Conservation (phyloP, 2,329 filamentous ascomycete species). For the Sporothrix pallida region DNA sequence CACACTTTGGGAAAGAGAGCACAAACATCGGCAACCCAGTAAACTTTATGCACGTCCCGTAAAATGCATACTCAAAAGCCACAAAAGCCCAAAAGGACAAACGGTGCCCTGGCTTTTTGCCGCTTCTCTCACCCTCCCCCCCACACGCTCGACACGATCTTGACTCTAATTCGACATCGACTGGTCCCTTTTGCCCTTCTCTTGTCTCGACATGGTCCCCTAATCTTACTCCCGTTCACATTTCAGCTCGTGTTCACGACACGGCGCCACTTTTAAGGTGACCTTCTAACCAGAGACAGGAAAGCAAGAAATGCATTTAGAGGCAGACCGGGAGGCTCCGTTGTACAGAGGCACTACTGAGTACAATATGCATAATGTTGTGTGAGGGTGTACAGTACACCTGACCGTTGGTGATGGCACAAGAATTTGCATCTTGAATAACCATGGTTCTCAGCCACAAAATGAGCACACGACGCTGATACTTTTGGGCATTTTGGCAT, state of each 20-base stretch:
- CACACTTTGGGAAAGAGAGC: not conserved
- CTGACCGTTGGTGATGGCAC: no score
- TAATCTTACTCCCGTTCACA: not conserved
- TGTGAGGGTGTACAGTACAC: no score
- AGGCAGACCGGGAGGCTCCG: not conserved
- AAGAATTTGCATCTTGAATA: no score
- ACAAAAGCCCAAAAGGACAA: not conserved
- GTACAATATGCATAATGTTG: no score
- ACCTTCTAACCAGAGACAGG: not conserved
- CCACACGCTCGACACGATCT: not conserved
- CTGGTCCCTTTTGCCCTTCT: not conserved
- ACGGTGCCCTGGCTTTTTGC: not conserved
- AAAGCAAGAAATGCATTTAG: not conserved
- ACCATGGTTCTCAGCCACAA: no score
- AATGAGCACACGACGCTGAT: no score
- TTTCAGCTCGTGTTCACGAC: not conserved
- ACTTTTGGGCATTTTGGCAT: no score
- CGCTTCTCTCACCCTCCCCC: not conserved
- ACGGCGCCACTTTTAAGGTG: not conserved
- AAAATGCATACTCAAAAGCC: not conserved
- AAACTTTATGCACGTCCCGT: constrained; percentile 6
- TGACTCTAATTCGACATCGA: not conserved
- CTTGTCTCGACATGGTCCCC: not conserved
- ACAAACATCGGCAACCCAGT: not conserved
- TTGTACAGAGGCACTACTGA: not conserved